phyloP scores from a whole-genome alignment of 371 early-diverging fungal genomes.

The Mucor racemosus region DNA sequence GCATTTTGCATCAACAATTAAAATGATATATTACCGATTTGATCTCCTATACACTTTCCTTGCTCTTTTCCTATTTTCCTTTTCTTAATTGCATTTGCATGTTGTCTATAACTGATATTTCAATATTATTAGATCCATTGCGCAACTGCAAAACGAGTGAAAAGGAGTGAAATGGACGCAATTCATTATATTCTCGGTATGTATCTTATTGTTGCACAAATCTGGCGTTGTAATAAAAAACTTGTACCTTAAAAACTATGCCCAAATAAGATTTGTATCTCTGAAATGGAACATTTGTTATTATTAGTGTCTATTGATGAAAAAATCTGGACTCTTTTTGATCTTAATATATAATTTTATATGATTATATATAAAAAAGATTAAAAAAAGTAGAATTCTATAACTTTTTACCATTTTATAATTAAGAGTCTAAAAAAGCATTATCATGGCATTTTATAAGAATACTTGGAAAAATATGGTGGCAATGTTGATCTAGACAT shows the following conservation, averaged over 20 bases:
- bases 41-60: neutral
- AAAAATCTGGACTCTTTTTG: neutral
- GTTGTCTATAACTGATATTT: neutral
- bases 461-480: neutral
- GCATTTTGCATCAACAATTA: neutral
- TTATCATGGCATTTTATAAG: neutral
- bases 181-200: slow-evolving; percentile 1
- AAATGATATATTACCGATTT: neutral
- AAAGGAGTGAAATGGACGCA: neutral
- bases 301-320: neutral
- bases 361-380: neutral
- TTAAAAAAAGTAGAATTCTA: neutral
- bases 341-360: neutral
- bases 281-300: neutral
- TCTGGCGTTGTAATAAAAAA: neutral
- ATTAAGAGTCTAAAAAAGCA: neutral
- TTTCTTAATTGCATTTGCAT: neutral
- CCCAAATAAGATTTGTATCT: neutral
- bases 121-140: neutral
- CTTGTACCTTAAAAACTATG: neutral
- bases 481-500: slow-evolving; percentile 10
- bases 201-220: neutral
- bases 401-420: too few species aligned
- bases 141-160: neutral
- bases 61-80: neutral